Evolutionary conservation across 2,329 filamentous ascomycete species (phyloP), one percentile per base, ranked within the genome.

Genomic region (Calonectria montana): DNA sequence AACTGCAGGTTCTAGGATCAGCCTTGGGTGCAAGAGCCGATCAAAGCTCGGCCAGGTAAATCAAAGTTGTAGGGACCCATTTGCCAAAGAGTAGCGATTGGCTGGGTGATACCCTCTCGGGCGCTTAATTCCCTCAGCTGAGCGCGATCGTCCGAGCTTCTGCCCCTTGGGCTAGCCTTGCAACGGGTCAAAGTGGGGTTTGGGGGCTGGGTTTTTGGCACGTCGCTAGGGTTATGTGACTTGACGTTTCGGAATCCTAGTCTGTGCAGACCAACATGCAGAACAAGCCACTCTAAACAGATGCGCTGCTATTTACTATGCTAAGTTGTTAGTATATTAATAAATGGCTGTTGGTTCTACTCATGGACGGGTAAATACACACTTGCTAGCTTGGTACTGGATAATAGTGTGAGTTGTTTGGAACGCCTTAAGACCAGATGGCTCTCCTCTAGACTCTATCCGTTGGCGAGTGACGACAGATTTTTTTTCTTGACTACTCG

Each of bases 231-330:
- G 50, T 55, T n/a, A 35, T 35, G 39, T 61, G 27, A 50, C 65
- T 65, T 63, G 31, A 15, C 15, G 75, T 77, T 77, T 78, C 75
- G 69, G 57, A 53, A 71, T 73, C 57, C 43, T 39, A 70, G 25
- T 61, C 65, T 43, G 53, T 47, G 37, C 43, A 45, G 1, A 13
- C 74, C 76, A 77, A 75, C 75, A 35, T 77, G 74, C 76, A 75
- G 71, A 67, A 31, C 35, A 57, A 62, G 53, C 18, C 29, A 43
- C 25, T 43, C 55, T 70, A 77, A 78, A 78, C 76, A 75, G 29
- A 27, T 23, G 1, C 25, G 29, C 69, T 50, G 31, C 55, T 55
- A 45, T 48, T 76, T 73, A 67, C 18, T 4, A 0, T 39, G 5
- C 10, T 35, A 8, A 27, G 0, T 15, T 74, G 74, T 77, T 78